Conservation (phyloP, 1,284 basidiomycete species). For the Cryptococcus sp. region DNA sequence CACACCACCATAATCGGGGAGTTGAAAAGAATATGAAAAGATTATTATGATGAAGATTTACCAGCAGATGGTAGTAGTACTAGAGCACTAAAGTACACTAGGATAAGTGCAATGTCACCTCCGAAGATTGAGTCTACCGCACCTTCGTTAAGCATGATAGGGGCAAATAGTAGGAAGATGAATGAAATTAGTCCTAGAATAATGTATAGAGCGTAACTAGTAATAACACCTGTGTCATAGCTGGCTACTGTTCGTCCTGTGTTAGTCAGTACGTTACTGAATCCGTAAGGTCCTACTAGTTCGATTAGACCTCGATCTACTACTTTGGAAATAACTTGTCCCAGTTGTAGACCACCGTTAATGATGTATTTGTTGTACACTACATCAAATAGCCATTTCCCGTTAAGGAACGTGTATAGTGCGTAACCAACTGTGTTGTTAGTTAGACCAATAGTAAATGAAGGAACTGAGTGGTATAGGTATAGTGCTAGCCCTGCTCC, state of each 20-base stretch:
- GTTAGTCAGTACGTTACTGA: conserved; percentile 27
- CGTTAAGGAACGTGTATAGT: conserved; percentile 36
- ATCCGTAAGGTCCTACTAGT: conserved; percentile 35
- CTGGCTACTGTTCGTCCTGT: conserved; percentile 16
- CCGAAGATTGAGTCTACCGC: conserved; percentile 4
- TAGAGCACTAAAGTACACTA: conserved; percentile 12
- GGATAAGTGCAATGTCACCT: conserved; percentile 11
- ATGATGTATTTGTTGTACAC: conserved; percentile 32
- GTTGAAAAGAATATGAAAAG: background rate
- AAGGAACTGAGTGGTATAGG: conserved; percentile 28
- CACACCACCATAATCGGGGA: too few relatives aligned
- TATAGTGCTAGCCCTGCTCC: conserved; percentile 30
- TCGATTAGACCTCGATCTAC: conserved; percentile 39
- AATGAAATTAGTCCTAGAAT: conserved; percentile 13
- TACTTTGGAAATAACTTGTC: conserved; percentile 32
- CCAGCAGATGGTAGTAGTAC: conserved; percentile 11
- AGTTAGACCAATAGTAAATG: conserved; percentile 32
- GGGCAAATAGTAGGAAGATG: conserved; percentile 14
- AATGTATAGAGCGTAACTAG: conserved; percentile 19
- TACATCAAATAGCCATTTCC: conserved; percentile 34
- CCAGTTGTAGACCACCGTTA: conserved; percentile 19
- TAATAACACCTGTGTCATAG: conserved; percentile 15
- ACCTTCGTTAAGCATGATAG: background rate
- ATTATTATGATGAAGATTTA: background rate
- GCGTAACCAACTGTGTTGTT: conserved; percentile 20